Evolutionary conservation across 2,329 filamentous ascomycete genomes (phyloP), one percentile per base, ranked within the genome.

Genomic region (Chaetomium globosum): DNA sequence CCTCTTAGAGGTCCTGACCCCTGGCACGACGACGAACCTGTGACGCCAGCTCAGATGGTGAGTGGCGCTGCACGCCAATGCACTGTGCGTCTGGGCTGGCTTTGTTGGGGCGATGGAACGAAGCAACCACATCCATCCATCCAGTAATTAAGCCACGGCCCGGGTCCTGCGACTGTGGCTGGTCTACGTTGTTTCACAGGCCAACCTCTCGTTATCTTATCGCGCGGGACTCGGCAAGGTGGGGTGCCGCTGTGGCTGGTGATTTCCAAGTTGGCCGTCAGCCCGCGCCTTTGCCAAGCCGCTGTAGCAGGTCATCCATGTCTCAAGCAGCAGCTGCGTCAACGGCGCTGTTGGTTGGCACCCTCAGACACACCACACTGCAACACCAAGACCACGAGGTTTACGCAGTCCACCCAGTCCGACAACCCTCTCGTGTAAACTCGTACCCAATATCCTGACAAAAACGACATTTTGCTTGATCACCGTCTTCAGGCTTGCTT

Each of bases 251-350:
- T 62, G 65, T 67, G 65, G 65, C 63, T 67, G 36, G 63, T 63
- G 59, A 10, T 46, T 46, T 23, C 16, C n/a, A 12, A 7, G n/a
- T 43, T 23, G 51, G 57, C 26, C 36, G 63, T 62, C 61, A 57
- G 62, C 58, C 62, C 51, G 61, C 61, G 61, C 65, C 65, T 54
- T 64, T 30, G 65, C 65, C 65, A 67, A 67, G 65, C 52, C 43
- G 21, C 55, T 31, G 54, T n/a, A 59, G 62, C 59, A 61, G 56
- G 65, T 54, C 54, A 63, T 49, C 65, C 61, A 61, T 66, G 65
- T 61, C 64, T 46, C 39, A 33, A 19, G 54, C 61, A 19, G 54
- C 61, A 66, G 59, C 65, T 68, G 65, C 67, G 65, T 68, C 67
- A 68, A 65, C 62, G 52, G 62, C 33, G 59, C 60, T 65, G 62